Conservation (phyloP, 257 asterid species). For the Scutellaria minor region DNA sequence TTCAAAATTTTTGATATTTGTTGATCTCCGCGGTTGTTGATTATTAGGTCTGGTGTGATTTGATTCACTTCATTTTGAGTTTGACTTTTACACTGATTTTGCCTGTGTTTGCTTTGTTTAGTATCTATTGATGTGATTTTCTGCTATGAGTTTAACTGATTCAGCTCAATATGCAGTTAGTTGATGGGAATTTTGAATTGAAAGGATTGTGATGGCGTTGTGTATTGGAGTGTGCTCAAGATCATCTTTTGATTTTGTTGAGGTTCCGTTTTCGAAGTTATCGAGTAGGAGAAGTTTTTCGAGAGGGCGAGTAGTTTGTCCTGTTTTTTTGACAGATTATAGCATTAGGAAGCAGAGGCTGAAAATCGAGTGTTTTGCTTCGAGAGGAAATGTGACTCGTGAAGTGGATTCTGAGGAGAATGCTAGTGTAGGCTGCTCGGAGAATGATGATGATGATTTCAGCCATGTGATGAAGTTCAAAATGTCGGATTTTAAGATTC, state of each 20-base stretch:
- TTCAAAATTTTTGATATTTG: background rate
- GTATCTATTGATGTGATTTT: background rate
- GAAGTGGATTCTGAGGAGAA: conserved; percentile 51
- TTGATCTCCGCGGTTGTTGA: conserved; percentile 16
- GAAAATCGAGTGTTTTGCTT: conserved; percentile 48
- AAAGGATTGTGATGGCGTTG: conserved; percentile 53
- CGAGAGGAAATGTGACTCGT: conserved; percentile 43
- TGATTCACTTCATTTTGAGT: conserved; percentile 4
- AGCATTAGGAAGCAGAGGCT: conserved; percentile 33
- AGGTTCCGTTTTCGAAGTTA: conserved; percentile 42
- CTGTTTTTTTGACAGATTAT: conserved; percentile 31
- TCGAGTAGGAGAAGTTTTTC: conserved; percentile 41
- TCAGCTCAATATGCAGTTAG: conserved; percentile 34
- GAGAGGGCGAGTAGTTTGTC: conserved; percentile 35
- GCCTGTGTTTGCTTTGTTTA: background rate
- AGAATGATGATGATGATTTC: conserved; percentile 72
- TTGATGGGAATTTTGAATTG: conserved; percentile 26
- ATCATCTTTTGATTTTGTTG: conserved; percentile 55
- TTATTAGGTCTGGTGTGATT: conserved; percentile 8
- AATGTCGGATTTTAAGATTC: conserved; percentile 78
- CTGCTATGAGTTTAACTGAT: conserved; percentile 3
- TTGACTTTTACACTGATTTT: background rate
- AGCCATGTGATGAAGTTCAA: conserved; percentile 84
- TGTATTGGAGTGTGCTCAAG: conserved; percentile 56
- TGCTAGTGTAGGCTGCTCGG: conserved; percentile 39